Evolutionary conservation across 306 rosid genomes (phyloP), one percentile per base, ranked within the genome.

Genomic region (Ceratonia siliqua): DNA sequence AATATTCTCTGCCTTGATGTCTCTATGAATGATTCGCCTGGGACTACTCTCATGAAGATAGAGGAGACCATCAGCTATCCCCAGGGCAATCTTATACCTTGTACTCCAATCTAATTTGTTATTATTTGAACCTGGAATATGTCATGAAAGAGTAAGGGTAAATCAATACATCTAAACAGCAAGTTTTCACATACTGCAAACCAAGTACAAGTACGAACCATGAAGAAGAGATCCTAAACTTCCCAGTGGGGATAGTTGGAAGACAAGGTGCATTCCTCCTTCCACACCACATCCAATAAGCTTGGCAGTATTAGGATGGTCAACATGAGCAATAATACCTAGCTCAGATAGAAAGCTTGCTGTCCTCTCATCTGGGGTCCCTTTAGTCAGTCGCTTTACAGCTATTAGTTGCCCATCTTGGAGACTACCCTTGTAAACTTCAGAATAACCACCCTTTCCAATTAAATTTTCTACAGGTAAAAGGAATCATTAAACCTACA

Each of bases 21-120:
- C 98, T 74, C 98, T 85, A 73, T 93, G 98, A 48, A 93, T 86
- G 62, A 93, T 89, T 71, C 92, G 79, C 74, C 87, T 87, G 39
- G 78, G 84, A 75, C 97, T 91, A 77, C 58, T 59, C 65, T 91
- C 93, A 75, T 93, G 98, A 54, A 93, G 97, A 78, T 93, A 93
- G 8, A 82, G 72, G 27, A 93, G 85, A 54, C 98, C 98, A 54
- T 87, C 83, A 1, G 97, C 96, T 27, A 82, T 76, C 49, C 98
- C 97, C 21, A 88, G 21, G 24, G 84, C 79, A 30, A 93, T 91
- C 68, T 77, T 93, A 45, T 87, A 87, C 82, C 97, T 85, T 75
- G 68, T 83, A 62, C 83, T 83, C 98, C 98, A 93, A 75, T 85
- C 85, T 12, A 93, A 82, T 42, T 36, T 49, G 25, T 46, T 74